Percentiles rank a stretch among this genome's conserved stretches.
Conservation (phyloP, 495 filamentous ascomycete species). For the Cercophora scortea region DNA sequence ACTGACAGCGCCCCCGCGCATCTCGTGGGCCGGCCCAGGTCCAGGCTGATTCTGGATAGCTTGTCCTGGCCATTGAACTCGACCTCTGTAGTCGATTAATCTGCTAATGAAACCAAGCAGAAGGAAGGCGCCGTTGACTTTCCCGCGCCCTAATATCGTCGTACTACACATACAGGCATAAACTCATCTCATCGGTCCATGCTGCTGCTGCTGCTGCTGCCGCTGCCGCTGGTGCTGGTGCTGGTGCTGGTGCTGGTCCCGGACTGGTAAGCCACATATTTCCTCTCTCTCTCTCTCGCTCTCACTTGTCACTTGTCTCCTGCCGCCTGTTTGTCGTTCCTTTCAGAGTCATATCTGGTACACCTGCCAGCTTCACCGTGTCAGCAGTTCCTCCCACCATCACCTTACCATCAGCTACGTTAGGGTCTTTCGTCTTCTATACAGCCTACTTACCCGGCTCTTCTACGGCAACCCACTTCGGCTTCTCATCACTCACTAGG, state of each 20-base stretch:
- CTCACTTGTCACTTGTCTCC: conserved; percentile 10
- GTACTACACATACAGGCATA: background rate
- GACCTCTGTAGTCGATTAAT: conserved; percentile 14
- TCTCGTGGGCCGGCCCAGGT: conserved; percentile 14
- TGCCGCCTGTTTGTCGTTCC: conserved; percentile 7
- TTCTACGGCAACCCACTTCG: background rate
- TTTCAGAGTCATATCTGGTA: background rate
- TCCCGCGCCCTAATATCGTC: conserved; percentile 3
- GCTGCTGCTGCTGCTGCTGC: too few species aligned
- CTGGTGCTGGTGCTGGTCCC: too few species aligned
- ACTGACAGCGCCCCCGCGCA: conserved; percentile 9
- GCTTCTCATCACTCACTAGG: background rate
- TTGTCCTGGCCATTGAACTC: conserved; percentile 13
- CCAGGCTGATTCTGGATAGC: conserved; percentile 16
- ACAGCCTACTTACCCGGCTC: conserved; percentile 8
- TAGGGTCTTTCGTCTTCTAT: background rate
- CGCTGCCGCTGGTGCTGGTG: too few species aligned
- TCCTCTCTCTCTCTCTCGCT: background rate
- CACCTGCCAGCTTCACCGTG: too few species aligned
- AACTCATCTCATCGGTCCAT: conserved; percentile 1
- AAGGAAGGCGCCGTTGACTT: conserved; percentile 7
- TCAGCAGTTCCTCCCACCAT: background rate
- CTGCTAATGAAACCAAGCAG: conserved; percentile 20
- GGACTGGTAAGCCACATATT: background rate
- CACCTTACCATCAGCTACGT: conserved; percentile 1